These are phyloP conservation scores for Waltergamsia citrina DNA, from an alignment of 2,329 filamentous ascomycete species.

Conservation along the genomic window DNA sequence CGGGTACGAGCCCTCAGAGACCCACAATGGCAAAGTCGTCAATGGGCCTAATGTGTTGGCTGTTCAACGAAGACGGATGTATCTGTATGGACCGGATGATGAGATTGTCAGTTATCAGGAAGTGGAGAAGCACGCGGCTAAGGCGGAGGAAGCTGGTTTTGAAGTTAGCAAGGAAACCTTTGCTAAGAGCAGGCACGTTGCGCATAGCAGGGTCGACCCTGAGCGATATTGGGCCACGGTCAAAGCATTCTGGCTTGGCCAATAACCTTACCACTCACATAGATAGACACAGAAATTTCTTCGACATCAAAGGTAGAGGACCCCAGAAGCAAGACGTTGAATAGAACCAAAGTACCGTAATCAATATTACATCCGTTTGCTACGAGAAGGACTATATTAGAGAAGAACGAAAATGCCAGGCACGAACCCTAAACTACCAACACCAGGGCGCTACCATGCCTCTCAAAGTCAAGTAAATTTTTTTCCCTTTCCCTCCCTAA, in stretches of 20 bases:
- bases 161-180: constrained; percentile 35
- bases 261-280: too few species aligned
- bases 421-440: too few species aligned
- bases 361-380: too few species aligned
- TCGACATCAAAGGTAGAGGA: too few species aligned
- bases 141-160: constrained; percentile 28
- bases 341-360: too few species aligned
- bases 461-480: too few species aligned
- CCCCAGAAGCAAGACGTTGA: too few species aligned
- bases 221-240: constrained; percentile 41
- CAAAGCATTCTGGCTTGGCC: constrained; percentile 37
- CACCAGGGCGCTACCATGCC: too few species aligned
- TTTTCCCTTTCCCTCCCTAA: too few species aligned
- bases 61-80: not conserved
- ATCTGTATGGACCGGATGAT: constrained; percentile 2
- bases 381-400: too few species aligned
- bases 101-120: constrained; percentile 5
- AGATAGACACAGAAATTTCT: too few species aligned
- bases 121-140: constrained; percentile 24
- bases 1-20: constrained; percentile 18
- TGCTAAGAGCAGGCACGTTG: constrained; percentile 37
- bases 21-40: constrained; percentile 23
- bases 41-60: constrained; percentile 17
- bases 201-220: constrained; percentile 34
- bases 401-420: too few species aligned